These are phyloP conservation scores for Marasmius fiardii DNA, from an alignment of 1,284 basidiomycete genomes.

Conservation along the genomic window DNA sequence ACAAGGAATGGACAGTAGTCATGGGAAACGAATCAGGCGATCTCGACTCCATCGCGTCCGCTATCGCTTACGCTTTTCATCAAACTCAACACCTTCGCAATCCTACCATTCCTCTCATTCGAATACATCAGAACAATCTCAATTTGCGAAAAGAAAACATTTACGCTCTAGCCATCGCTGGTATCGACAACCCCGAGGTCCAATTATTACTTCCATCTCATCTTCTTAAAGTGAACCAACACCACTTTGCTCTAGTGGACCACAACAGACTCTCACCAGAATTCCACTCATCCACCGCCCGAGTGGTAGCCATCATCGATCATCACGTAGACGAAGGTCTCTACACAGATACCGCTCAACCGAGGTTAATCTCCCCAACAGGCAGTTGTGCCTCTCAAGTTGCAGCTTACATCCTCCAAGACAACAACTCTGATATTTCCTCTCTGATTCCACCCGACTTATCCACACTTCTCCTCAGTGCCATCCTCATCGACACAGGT, in stretches of 20 bases:
- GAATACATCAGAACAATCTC: slow-evolving; percentile 69
- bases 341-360: slow-evolving; percentile 59
- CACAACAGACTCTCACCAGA: slow-evolving; percentile 73
- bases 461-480: slow-evolving; percentile 75
- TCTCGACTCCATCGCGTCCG: slow-evolving; percentile 82
- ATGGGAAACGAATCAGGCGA: slow-evolving; percentile 96
- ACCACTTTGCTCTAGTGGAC: slow-evolving; percentile 82
- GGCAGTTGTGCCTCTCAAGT: slow-evolving; percentile 85
- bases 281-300: slow-evolving; percentile 46
- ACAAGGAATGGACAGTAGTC: slow-evolving; percentile 70
- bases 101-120: slow-evolving; percentile 71
- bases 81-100: slow-evolving; percentile 44
- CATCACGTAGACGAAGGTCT: slow-evolving; percentile 88
- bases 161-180: slow-evolving; percentile 62
- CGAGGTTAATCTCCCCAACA: slow-evolving; percentile 63
- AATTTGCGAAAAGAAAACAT: slow-evolving; percentile 85
- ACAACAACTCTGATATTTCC: slow-evolving; percentile 10
- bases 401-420: slow-evolving; percentile 41
- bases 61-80: slow-evolving; percentile 81
- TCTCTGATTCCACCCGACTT: slow-evolving; percentile 49
- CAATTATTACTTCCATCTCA: slow-evolving; percentile 63
- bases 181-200: slow-evolving; percentile 41
- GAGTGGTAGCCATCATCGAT: slow-evolving; percentile 83
- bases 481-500: slow-evolving; percentile 82
- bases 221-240: slow-evolving; percentile 42